phyloP scores from a whole-genome alignment of 2,329 filamentous ascomycete genomes.

The Coniosporium tulheliwenetii region DNA sequence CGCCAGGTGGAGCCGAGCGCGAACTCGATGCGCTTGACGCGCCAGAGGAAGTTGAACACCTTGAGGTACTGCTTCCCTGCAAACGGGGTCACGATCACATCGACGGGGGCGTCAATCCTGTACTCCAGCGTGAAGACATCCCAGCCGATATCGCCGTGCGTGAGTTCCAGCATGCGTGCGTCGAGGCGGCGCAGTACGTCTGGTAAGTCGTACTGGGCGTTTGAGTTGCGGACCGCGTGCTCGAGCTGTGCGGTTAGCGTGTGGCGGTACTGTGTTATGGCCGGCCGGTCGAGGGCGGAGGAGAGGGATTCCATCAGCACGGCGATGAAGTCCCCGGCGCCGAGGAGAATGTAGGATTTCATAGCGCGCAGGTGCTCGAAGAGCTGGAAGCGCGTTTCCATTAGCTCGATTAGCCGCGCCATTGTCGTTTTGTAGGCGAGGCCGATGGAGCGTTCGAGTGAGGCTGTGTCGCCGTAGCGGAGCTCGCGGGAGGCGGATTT shows the following conservation, averaged over 20 bases:
- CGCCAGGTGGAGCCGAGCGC: conserved; percentile 83
- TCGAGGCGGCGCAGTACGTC: conserved; percentile 86
- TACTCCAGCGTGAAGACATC: conserved; percentile 98
- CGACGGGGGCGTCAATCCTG: conserved; percentile 90
- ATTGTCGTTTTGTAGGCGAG: conserved; percentile 97
- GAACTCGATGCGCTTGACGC: conserved; percentile 95
- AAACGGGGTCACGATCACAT: conserved; percentile 94
- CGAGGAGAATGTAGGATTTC: conserved; percentile 87
- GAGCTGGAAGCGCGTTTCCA: conserved; percentile 88
- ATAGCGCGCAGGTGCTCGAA: conserved; percentile 84
- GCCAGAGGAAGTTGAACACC: conserved; percentile 98
- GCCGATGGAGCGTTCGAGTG: conserved; percentile 82
- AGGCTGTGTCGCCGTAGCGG: conserved; percentile 82
- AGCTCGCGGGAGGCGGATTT: conserved; percentile 86
- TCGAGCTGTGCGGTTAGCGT: conserved; percentile 95
- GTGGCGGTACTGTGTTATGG: conserved; percentile 93
- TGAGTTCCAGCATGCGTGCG: conserved; percentile 94
- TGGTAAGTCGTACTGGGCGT: conserved; percentile 85
- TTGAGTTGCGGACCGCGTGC: conserved; percentile 91
- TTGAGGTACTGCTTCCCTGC: conserved; percentile 94
- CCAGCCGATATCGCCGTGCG: conserved; percentile 95
- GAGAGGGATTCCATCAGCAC: conserved; percentile 93
- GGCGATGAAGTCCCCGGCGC: conserved; percentile 93
- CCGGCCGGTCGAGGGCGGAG: conserved; percentile 81
- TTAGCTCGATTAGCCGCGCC: conserved; percentile 81